These are phyloP conservation scores for Pseudisothecium myosuroides DNA, from an alignment of 225 moss, liverwort and hornwort genomes.

Conservation along the genomic window DNA sequence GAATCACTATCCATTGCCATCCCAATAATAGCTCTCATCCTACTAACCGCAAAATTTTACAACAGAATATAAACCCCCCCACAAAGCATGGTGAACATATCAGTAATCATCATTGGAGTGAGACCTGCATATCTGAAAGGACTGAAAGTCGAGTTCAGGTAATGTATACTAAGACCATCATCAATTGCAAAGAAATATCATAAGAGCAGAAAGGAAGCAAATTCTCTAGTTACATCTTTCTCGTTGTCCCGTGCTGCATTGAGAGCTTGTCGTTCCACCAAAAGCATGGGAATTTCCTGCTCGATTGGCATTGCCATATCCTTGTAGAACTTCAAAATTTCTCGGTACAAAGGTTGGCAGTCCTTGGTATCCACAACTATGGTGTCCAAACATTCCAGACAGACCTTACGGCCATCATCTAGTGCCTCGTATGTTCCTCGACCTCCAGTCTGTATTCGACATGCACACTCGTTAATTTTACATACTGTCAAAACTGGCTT, in stretches of 20 bases:
- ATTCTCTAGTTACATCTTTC: constrained; percentile 43
- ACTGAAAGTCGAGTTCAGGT: neutral
- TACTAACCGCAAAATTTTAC: neutral
- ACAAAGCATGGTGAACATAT: neutral
- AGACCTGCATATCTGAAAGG: neutral
- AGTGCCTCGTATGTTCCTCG: constrained; percentile 16
- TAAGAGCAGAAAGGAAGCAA: neutral
- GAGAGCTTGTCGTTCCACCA: constrained; percentile 52
- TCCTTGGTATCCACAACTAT: constrained; percentile 30
- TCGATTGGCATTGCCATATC: constrained; percentile 27
- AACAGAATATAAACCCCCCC: neutral
- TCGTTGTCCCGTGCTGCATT: constrained; percentile 58
- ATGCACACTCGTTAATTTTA: neutral
- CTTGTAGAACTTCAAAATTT: constrained; percentile 44
- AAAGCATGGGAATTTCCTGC: constrained; percentile 48
- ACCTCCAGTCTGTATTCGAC: constrained; percentile 41
- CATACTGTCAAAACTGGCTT: neutral
- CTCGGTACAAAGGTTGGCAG: constrained; percentile 42
- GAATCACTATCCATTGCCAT: neutral
- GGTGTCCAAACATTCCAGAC: constrained; percentile 45
- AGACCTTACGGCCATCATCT: constrained; percentile 46
- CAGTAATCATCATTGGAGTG: neutral
- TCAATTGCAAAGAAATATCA: neutral
- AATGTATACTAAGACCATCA: neutral
- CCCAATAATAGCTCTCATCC: neutral